A percentile compares a stretch with the other conserved stretches of the same genome.
Evolutionary conservation across 805 yeast genomes (phyloP).

Genomic region (Teunomyces atbi): DNA sequence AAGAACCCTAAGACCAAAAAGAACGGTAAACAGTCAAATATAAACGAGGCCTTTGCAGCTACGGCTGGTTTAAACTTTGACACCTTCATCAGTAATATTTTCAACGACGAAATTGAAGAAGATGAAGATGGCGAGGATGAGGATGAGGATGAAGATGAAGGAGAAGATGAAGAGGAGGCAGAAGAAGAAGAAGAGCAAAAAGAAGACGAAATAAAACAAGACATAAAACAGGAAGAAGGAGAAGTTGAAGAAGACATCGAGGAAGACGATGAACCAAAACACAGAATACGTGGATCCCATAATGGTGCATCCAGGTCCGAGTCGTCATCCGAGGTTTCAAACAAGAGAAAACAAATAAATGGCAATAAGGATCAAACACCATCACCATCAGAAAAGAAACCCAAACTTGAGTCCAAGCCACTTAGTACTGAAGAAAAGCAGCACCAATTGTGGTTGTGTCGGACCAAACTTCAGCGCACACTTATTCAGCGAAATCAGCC

Average conservation of each 20-base stretch:
- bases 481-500: conserved; percentile 46
- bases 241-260: conserved; percentile 5
- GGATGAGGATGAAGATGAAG: conserved; percentile 15
- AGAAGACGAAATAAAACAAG: conserved; percentile 3
- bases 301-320: conserved; percentile 5
- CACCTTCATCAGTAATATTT: conserved; percentile 31
- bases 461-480: conserved; percentile 48
- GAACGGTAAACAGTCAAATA: conserved; percentile 28
- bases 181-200: conserved; percentile 7
- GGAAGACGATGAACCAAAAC: conserved; percentile 5
- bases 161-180: conserved; percentile 13
- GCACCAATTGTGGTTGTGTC: conserved; percentile 47
- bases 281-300: conserved; percentile 8
- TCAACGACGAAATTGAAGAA: conserved; percentile 18
- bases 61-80: conserved; percentile 38
- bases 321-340: neutral
- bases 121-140: conserved; percentile 23
- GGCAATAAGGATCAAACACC: conserved; percentile 7
- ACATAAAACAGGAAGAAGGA: neutral
- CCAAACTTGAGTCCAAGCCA: conserved; percentile 11
- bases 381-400: conserved; percentile 6
- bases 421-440: conserved; percentile 39
- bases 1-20: conserved; percentile 18
- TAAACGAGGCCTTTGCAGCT: conserved; percentile 38
- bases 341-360: conserved; percentile 7